These are phyloP conservation scores for Rhodotorula sp. DNA, from an alignment of 1,284 basidiomycete species.

Conservation along the genomic window DNA sequence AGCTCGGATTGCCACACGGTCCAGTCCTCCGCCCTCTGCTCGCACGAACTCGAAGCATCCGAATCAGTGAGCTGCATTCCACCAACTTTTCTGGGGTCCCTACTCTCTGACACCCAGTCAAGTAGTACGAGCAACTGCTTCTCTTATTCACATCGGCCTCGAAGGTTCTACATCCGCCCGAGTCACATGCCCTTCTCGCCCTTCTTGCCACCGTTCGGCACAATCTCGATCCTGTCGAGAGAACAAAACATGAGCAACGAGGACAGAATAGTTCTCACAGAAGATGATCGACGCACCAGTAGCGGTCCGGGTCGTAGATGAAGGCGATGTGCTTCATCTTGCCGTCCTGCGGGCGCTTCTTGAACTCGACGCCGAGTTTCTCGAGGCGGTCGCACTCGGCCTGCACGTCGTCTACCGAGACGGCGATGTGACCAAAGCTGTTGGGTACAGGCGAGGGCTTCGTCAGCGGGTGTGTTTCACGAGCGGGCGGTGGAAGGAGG, in stretches of 20 bases:
- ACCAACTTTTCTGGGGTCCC: too few relatives aligned
- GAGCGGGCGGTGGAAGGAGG: too few relatives aligned
- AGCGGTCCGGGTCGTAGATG: constrained; percentile 51
- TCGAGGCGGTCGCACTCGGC: constrained; percentile 66
- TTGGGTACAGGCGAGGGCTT: too few relatives aligned
- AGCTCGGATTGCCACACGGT: too few relatives aligned
- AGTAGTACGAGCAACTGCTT: too few relatives aligned
- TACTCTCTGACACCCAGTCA: too few relatives aligned
- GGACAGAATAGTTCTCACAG: background rate
- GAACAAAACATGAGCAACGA: fast-evolving
- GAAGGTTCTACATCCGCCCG: background rate
- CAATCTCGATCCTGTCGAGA: constrained; percentile 14
- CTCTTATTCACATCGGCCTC: too few relatives aligned
- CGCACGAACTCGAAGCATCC: too few relatives aligned
- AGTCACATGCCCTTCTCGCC: constrained; percentile 12
- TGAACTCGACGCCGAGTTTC: constrained; percentile 75
- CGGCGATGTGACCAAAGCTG: constrained; percentile 63
- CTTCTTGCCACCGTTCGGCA: constrained; percentile 15
- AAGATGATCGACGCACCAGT: background rate
- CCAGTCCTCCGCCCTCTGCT: too few relatives aligned
- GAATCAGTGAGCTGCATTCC: too few relatives aligned
- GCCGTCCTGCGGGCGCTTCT: constrained; percentile 73
- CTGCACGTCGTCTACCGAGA: constrained; percentile 74
- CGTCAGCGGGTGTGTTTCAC: too few relatives aligned
- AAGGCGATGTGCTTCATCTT: constrained; percentile 66